phyloP scores from a whole-genome alignment of 371 early-diverging fungal species.

The Lichtheimia ornata region DNA sequence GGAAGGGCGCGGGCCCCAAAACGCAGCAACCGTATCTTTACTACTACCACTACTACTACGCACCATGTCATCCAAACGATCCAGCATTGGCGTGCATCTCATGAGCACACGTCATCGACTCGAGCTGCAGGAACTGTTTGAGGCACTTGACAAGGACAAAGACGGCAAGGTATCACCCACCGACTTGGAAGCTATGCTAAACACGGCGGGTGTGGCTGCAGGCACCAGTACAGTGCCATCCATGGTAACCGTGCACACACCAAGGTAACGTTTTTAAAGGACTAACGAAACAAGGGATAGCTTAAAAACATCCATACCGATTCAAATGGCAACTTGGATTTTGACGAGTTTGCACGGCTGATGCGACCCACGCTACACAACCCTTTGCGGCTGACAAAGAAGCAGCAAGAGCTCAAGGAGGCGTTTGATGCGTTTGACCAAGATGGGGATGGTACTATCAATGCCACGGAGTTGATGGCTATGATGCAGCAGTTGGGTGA shows the following conservation, averaged over 20 bases:
- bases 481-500: constrained; percentile 55
- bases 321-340: constrained; percentile 29
- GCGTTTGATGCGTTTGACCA: constrained; percentile 51
- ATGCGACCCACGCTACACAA: constrained; percentile 45
- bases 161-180: constrained; percentile 33
- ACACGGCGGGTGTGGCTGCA: constrained; percentile 28
- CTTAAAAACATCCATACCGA: constrained; percentile 18
- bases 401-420: constrained; percentile 42
- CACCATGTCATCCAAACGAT: constrained; percentile 23
- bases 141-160: constrained; percentile 40
- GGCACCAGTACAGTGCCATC: constrained; percentile 10
- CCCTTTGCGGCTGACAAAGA: constrained; percentile 19
- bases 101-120: constrained; percentile 33
- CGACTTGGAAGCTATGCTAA: constrained; percentile 37
- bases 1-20: too few relatives aligned
- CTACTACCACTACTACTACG: too few relatives aligned
- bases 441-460: constrained; percentile 44
- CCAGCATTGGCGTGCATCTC: constrained; percentile 40
- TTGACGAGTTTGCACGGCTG: constrained; percentile 40
- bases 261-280: background rate
- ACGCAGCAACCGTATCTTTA: too few relatives aligned
- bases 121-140: constrained; percentile 39
- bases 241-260: constrained; percentile 24
- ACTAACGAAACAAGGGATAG: constrained; percentile 10
- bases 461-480: constrained; percentile 34